Percentiles rank a stretch among this genome's conserved stretches.
Evolutionary conservation across 345 rosid genomes (phyloP).

Genomic region (Gossypium raimondii): DNA sequence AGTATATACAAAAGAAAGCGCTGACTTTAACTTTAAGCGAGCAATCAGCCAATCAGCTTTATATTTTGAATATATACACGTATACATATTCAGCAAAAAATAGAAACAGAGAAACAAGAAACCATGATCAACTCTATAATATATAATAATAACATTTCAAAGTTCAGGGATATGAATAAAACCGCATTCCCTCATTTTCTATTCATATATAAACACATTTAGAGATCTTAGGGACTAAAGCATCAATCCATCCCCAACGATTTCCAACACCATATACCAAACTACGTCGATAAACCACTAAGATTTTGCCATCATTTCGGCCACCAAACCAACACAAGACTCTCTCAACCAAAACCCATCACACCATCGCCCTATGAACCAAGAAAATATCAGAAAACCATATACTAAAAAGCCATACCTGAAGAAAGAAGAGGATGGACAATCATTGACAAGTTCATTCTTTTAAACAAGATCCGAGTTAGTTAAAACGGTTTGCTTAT

Average conservation of each 20-base stretch:
- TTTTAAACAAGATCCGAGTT: neutral
- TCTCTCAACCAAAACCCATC: slow-evolving; percentile 1
- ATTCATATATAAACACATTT: neutral
- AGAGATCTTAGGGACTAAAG: neutral
- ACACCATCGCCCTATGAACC: neutral
- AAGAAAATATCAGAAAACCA: neutral
- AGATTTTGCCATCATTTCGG: neutral
- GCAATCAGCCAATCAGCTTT: too few species aligned
- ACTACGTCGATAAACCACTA: neutral
- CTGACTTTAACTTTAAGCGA: too few species aligned
- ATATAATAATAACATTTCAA: too few species aligned
- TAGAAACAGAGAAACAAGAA: too few species aligned
- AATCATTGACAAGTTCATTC: neutral
- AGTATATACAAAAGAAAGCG: too few species aligned
- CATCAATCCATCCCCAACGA: neutral
- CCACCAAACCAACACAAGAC: neutral
- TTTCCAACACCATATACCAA: neutral
- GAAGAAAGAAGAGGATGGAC: neutral
- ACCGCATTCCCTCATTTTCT: neutral
- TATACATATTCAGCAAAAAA: too few species aligned
- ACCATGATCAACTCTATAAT: too few species aligned
- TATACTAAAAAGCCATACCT: neutral
- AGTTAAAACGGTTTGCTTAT: neutral
- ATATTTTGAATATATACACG: too few species aligned
- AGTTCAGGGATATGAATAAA: neutral